Evolutionary conservation across 2,329 filamentous ascomycete species (phyloP).

Genomic region (Geoglossum cookeanum): DNA sequence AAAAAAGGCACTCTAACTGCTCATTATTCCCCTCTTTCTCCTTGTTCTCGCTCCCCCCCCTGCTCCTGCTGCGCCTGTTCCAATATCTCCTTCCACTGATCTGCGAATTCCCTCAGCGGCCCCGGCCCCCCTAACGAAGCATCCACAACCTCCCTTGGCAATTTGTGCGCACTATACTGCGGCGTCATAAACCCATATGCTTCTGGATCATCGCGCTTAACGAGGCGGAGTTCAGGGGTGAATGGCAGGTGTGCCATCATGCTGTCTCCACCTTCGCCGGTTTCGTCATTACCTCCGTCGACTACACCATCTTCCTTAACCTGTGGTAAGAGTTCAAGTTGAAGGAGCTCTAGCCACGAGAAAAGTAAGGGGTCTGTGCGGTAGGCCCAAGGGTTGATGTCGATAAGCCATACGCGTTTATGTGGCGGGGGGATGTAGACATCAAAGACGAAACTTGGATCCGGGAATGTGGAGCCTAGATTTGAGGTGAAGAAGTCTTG

Average conservation of each 20-base stretch:
- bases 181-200: conserved; percentile 71
- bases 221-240: conserved; percentile 60
- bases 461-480: conserved; percentile 60
- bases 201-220: conserved; percentile 70
- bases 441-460: conserved; percentile 73
- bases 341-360: conserved; percentile 72
- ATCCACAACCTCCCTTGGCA: conserved; percentile 81
- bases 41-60: neutral
- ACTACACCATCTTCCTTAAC: conserved; percentile 14
- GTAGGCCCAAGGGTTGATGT: conserved; percentile 88
- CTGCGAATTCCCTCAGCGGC: conserved; percentile 6
- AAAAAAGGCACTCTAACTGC: no score
- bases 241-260: conserved; percentile 37
- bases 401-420: conserved; percentile 64
- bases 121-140: conserved; percentile 29
- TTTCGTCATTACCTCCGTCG: conserved; percentile 17
- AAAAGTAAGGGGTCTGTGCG: conserved; percentile 80
- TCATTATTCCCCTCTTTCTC: neutral
- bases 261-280: conserved; percentile 28
- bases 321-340: conserved; percentile 23
- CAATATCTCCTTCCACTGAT: conserved; percentile 7
- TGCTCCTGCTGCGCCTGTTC: conserved; percentile 1
- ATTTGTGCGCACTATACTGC: conserved; percentile 86
- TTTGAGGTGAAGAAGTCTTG: conserved; percentile 58
- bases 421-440: conserved; percentile 69